Conservation (phyloP, 2,329 filamentous ascomycete genomes). For the Neopestalotiopsis rosae region DNA sequence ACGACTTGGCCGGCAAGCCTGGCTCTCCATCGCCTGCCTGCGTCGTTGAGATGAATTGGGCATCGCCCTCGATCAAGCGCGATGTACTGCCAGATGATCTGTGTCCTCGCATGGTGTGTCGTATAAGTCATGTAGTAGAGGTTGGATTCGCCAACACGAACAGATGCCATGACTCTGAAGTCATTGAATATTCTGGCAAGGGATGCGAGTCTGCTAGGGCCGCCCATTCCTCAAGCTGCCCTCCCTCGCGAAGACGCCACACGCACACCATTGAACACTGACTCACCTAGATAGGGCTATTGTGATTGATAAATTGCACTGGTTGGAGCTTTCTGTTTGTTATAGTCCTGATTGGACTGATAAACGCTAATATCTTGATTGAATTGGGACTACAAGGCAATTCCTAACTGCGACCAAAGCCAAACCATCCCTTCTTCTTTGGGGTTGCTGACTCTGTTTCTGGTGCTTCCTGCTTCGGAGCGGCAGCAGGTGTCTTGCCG, state of each 20-base stretch:
- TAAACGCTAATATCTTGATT: neutral
- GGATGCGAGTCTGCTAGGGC: neutral
- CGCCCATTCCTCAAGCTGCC: constrained; percentile 6
- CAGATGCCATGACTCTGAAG: neutral
- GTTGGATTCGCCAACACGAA: neutral
- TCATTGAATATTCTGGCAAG: constrained; percentile 3
- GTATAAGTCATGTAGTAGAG: neutral
- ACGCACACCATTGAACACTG: neutral
- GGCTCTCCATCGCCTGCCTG: neutral
- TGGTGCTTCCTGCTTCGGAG: constrained; percentile 37
- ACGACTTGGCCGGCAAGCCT: constrained; percentile 22
- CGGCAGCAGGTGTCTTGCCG: constrained; percentile 52
- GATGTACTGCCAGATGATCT: constrained; percentile 30
- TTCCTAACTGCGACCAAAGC: constrained; percentile 61
- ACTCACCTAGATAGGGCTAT: neutral
- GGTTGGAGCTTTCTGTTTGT: neutral
- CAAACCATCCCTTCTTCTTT: constrained; percentile 78
- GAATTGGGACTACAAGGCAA: neutral
- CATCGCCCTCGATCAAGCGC: constrained; percentile 27
- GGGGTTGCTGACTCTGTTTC: constrained; percentile 43
- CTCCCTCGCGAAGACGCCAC: neutral
- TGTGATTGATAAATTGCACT: neutral
- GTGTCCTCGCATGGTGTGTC: constrained; percentile 24
- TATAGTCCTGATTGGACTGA: neutral
- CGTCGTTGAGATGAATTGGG: neutral